These are phyloP conservation scores for Boletus smithii DNA, from an alignment of 1,284 basidiomycete species.

Conservation along the genomic window DNA sequence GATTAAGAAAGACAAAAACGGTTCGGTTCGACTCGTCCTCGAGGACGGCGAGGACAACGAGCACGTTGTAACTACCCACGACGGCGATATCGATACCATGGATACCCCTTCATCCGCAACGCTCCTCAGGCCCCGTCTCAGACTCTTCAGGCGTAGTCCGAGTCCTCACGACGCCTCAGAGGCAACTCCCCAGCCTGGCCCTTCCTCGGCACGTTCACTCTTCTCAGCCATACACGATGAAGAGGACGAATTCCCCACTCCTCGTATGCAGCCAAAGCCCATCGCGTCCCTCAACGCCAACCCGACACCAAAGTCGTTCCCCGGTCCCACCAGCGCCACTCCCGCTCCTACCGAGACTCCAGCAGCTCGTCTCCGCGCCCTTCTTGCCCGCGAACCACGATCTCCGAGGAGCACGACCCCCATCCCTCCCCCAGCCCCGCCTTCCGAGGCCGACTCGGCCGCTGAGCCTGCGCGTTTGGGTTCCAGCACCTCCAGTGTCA, in stretches of 20 bases:
- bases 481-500: conserved; percentile 44
- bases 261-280: conserved; percentile 38
- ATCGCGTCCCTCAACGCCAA: conserved; percentile 26
- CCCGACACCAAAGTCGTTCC: conserved; percentile 11
- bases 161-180: conserved; percentile 29
- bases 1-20: neutral
- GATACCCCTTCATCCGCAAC: conserved; percentile 17
- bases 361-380: conserved; percentile 53
- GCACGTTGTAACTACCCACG: conserved; percentile 1
- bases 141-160: conserved; percentile 40
- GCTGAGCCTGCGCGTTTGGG: conserved; percentile 47
- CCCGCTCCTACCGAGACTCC: conserved; percentile 41
- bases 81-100: too few species aligned
- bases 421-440: conserved; percentile 34
- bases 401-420: conserved; percentile 34
- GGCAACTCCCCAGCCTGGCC: conserved; percentile 38
- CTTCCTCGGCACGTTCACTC: conserved; percentile 33
- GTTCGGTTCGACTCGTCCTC: too few species aligned
- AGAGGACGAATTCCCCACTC: conserved; percentile 50
- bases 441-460: conserved; percentile 61
- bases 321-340: conserved; percentile 9
- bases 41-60: conserved; percentile 2
- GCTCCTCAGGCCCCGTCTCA: conserved; percentile 41
- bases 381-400: conserved; percentile 45
- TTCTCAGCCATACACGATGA: conserved; percentile 36